A percentile compares a stretch with the other conserved stretches of the same genome.
Evolutionary conservation across 257 asterid species (phyloP).

Genomic region (Petunia secreta): DNA sequence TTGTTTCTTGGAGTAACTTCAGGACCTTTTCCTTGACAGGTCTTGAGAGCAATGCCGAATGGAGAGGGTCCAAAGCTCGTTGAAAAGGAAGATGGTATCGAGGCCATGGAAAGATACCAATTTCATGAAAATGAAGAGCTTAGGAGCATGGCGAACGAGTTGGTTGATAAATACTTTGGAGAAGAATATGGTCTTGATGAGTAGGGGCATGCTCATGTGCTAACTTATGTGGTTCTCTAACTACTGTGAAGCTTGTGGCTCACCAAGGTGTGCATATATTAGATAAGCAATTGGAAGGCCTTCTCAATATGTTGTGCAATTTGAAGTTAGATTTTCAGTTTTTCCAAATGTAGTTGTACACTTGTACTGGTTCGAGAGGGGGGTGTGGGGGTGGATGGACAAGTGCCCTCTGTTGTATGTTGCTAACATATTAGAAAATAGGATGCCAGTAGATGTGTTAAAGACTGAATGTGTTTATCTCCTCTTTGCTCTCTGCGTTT

Average conservation of each 20-base stretch:
- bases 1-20: background rate
- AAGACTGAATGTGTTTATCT: background rate
- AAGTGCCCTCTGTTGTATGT: constrained; percentile 15
- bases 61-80: constrained; percentile 84
- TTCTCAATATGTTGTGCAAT: background rate
- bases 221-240: background rate
- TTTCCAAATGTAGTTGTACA: constrained; percentile 13
- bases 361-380: background rate
- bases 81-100: constrained; percentile 91
- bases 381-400: background rate
- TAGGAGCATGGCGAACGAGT: constrained; percentile 77
- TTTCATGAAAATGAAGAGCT: constrained; percentile 88
- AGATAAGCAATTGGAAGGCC: constrained; percentile 9
- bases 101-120: constrained; percentile 93
- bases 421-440: background rate
- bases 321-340: constrained; percentile 4
- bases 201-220: constrained; percentile 29
- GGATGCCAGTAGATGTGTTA: background rate
- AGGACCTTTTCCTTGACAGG: constrained; percentile 45
- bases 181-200: constrained; percentile 78
- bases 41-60: constrained; percentile 85
- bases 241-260: constrained; percentile 22
- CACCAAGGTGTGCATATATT: constrained; percentile 21
- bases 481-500: background rate
- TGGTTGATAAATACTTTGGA: constrained; percentile 84